Percentiles rank a stretch among this genome's conserved stretches.
Evolutionary conservation across 257 asterid species (phyloP).

Genomic region (Euphrasia confusa): DNA sequence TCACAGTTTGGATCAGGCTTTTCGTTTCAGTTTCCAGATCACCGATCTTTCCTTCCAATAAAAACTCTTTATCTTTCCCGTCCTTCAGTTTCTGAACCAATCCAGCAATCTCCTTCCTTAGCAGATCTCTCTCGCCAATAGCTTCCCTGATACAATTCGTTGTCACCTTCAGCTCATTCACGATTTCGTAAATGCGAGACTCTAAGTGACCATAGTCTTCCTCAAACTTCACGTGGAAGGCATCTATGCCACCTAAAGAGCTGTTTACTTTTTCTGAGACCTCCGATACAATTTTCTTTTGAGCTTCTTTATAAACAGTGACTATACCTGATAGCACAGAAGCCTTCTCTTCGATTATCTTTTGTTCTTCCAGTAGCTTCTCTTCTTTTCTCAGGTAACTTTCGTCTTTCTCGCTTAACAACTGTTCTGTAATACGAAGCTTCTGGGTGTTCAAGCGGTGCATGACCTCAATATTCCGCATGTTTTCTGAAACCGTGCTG

Average conservation of each 20-base stretch:
- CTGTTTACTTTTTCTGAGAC: conserved; percentile 44
- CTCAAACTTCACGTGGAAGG: conserved; percentile 73
- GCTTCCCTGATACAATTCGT: conserved; percentile 48
- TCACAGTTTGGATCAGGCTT: conserved; percentile 31
- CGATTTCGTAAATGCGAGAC: conserved; percentile 65
- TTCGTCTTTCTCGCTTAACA: conserved; percentile 62
- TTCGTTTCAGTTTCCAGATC: conserved; percentile 44
- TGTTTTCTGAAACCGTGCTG: conserved; percentile 50
- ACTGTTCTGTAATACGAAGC: conserved; percentile 80
- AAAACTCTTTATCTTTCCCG: conserved; percentile 30
- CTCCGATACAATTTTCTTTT: conserved; percentile 34
- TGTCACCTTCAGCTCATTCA: conserved; percentile 57
- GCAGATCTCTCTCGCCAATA: conserved; percentile 38
- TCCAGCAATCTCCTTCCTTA: conserved; percentile 38
- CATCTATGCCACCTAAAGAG: conserved; percentile 52
- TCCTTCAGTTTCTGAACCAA: conserved; percentile 40
- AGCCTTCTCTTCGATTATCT: conserved; percentile 42
- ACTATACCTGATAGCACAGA: conserved; percentile 35
- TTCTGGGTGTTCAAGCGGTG: conserved; percentile 74
- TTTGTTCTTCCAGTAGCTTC: conserved; percentile 55
- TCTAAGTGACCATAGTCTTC: conserved; percentile 89
- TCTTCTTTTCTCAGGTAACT: conserved; percentile 52
- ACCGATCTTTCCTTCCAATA: conserved; percentile 35
- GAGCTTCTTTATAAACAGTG: conserved; percentile 49
- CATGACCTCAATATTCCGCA: conserved; percentile 78